phyloP scores from a whole-genome alignment of 1,284 basidiomycete species.

The Sutorius eximius region DNA sequence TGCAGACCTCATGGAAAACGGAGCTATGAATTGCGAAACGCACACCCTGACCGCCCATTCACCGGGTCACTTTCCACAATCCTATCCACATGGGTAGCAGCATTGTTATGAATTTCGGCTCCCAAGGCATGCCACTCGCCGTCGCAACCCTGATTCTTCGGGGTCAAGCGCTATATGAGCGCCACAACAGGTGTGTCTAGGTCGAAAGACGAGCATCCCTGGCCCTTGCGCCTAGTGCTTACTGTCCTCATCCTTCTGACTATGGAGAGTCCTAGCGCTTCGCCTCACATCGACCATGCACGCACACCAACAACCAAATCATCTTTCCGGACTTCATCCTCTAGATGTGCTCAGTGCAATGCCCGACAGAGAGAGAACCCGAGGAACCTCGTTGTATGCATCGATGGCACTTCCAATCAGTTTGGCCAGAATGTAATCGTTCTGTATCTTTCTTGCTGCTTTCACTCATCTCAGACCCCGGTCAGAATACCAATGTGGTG shows the following conservation, averaged over 20 bases:
- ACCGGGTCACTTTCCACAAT: background rate
- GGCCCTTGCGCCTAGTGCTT: background rate
- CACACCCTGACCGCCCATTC: constrained; percentile 3
- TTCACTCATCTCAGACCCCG: constrained; percentile 6
- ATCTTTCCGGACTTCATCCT: background rate
- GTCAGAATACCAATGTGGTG: constrained; percentile 39
- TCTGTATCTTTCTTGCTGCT: background rate
- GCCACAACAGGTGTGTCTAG: background rate
- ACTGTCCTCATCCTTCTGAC: background rate
- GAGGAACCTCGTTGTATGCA: constrained; percentile 33
- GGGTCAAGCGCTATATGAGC: constrained; percentile 6
- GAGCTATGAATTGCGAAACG: constrained; percentile 1
- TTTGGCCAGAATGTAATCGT: constrained; percentile 28
- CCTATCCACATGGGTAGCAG: background rate
- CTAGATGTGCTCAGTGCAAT: constrained; percentile 19
- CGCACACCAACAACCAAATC: background rate
- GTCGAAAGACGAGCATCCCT: background rate
- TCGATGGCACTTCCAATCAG: constrained; percentile 31
- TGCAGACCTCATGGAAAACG: constrained; percentile 6
- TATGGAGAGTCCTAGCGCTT: background rate
- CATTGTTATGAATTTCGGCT: background rate
- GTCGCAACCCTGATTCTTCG: background rate
- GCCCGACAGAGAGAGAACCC: constrained; percentile 1
- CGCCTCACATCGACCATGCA: background rate
- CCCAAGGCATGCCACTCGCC: background rate